A percentile compares a stretch with the other conserved stretches of the same genome.
phyloP scores from a whole-genome alignment of 257 asterid genomes.

The Salvia rosmarinus region DNA sequence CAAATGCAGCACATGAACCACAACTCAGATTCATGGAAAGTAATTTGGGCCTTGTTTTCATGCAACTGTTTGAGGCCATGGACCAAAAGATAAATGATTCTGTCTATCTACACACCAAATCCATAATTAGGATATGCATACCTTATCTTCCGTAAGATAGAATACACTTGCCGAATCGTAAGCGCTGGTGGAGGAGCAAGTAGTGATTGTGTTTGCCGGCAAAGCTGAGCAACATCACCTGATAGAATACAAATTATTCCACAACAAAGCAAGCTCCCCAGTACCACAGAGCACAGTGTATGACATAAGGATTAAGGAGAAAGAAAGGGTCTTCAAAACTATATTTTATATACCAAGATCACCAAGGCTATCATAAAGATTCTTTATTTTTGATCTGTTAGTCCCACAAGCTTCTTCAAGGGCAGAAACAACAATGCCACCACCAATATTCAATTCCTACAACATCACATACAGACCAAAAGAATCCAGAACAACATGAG shows the following conservation, averaged over 20 bases:
- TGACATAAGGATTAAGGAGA: constrained; percentile 10
- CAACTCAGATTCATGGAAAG: not conserved
- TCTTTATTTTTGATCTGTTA: constrained; percentile 66
- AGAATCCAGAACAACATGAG: constrained; percentile 19
- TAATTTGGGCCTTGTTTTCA: constrained; percentile 2
- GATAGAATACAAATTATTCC: constrained; percentile 39
- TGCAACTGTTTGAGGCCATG: constrained; percentile 14
- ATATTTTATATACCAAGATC: constrained; percentile 72
- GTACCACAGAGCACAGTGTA: constrained; percentile 14
- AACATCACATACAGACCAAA: constrained; percentile 33
- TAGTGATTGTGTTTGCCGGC: constrained; percentile 81
- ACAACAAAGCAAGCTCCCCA: constrained; percentile 20
- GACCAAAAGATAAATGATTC: constrained; percentile 24
- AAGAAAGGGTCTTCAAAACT: no score
- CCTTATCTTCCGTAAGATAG: constrained; percentile 76
- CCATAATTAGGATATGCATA: constrained; percentile 37
- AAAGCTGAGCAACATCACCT: constrained; percentile 98
- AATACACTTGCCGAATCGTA: constrained; percentile 77
- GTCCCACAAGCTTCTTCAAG: constrained; percentile 86
- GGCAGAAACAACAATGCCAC: constrained; percentile 71
- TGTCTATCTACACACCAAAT: constrained; percentile 17
- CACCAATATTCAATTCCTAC: constrained; percentile 90
- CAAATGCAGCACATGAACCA: constrained; percentile 33
- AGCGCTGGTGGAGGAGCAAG: constrained; percentile 82
- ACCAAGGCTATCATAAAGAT: constrained; percentile 69